Conservation (phyloP, 2,329 filamentous ascomycete species). For the Tetracladium maxilliforme region DNA sequence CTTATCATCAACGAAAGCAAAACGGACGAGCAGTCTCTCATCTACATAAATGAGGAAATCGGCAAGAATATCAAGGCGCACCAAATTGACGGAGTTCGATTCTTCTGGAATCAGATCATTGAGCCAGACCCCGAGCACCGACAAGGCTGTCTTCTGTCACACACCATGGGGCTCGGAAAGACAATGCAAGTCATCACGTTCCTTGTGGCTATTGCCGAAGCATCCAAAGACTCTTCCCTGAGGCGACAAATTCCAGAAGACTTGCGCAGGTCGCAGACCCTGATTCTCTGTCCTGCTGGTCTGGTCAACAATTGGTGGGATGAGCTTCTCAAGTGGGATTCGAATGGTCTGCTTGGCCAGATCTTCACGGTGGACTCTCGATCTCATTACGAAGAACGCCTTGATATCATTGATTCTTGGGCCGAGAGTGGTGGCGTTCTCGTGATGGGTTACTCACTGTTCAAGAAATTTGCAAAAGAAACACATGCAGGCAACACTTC, state of each 20-base stretch:
- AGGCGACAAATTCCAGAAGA: constrained; percentile 51
- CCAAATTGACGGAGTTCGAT: constrained; percentile 68
- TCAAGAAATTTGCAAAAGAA: constrained; percentile 27
- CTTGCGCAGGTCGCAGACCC: constrained; percentile 44
- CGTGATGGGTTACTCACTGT: constrained; percentile 61
- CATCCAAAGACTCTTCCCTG: constrained; percentile 40
- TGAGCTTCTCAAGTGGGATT: constrained; percentile 59
- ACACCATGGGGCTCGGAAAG: constrained; percentile 87
- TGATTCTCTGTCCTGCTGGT: constrained; percentile 63
- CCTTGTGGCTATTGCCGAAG: constrained; percentile 56
- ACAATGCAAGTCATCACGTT: constrained; percentile 83
- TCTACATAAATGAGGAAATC: constrained; percentile 52
- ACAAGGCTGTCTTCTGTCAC: constrained; percentile 70
- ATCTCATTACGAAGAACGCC: constrained; percentile 19
- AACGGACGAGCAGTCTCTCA: constrained; percentile 39
- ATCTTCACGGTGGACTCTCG: constrained; percentile 38
- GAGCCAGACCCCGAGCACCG: constrained; percentile 32
- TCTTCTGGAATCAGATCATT: constrained; percentile 79
- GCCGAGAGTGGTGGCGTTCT: constrained; percentile 51
- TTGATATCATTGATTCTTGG: constrained; percentile 41
- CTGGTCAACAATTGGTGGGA: constrained; percentile 74
- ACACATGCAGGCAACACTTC: constrained; percentile 6
- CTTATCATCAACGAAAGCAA: constrained; percentile 56
- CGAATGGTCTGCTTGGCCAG: constrained; percentile 34
- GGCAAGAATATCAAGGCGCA: constrained; percentile 58